A percentile compares a stretch with the other conserved stretches of the same genome.
Evolutionary conservation across 805 yeast species (phyloP).

Genomic region (Teunomyces cretensis): DNA sequence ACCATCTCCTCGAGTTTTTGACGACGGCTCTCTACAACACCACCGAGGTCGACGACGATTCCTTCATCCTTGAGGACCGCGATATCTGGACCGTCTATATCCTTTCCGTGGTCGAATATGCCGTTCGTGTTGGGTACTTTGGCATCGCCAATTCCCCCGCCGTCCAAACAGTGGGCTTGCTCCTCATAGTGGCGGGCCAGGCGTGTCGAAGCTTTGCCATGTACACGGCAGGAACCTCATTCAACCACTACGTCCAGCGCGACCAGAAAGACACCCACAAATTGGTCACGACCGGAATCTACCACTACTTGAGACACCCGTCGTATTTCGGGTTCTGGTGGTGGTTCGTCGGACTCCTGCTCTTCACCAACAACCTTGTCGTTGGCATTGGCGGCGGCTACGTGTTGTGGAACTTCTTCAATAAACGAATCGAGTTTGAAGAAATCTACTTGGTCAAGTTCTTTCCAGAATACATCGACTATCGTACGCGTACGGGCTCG

Average conservation of each 20-base stretch:
- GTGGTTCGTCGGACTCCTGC: constrained; percentile 90
- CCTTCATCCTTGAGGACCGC: constrained; percentile 22
- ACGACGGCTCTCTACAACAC: constrained; percentile 76
- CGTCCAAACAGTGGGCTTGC: constrained; percentile 45
- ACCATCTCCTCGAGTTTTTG: constrained; percentile 82
- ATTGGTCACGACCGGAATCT: constrained; percentile 74
- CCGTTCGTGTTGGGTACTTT: constrained; percentile 4
- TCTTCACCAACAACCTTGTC: constrained; percentile 66
- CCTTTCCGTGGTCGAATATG: constrained; percentile 14
- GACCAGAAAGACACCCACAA: constrained; percentile 50
- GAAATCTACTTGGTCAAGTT: constrained; percentile 64
- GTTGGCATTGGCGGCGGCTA: constrained; percentile 52
- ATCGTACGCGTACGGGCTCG: constrained; percentile 49
- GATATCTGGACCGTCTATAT: constrained; percentile 20
- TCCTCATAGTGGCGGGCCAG: constrained; percentile 61
- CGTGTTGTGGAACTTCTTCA: constrained; percentile 71
- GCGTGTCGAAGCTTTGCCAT: constrained; percentile 69
- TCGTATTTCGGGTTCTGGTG: constrained; percentile 87
- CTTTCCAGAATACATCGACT: constrained; percentile 66
- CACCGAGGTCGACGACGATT: constrained; percentile 63
- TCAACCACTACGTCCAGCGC: constrained; percentile 74
- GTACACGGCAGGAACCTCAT: constrained; percentile 84
- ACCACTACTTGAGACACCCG: constrained; percentile 74
- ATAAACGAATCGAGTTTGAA: constrained; percentile 65
- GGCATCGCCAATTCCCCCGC: not conserved